A percentile compares a stretch with the other conserved stretches of the same genome.
phyloP scores from a whole-genome alignment of 2,329 filamentous ascomycete species.

The Trichophyton schoenleinii region DNA sequence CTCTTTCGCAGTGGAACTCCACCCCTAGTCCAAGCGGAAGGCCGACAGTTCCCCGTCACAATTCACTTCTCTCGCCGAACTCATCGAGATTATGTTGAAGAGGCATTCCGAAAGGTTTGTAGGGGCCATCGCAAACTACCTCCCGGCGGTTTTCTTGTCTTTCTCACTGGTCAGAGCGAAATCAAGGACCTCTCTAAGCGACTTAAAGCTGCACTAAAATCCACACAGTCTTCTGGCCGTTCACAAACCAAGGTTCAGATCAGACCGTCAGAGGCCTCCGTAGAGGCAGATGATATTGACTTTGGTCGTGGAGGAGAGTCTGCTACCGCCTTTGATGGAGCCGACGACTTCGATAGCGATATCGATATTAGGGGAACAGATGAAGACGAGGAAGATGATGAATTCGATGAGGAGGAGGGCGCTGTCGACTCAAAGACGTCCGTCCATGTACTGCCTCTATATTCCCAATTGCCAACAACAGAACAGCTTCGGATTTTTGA shows the following conservation, averaged over 20 bases:
- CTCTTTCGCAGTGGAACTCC: slow-evolving; percentile 64
- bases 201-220: slow-evolving; percentile 57
- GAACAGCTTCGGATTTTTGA: slow-evolving; percentile 90
- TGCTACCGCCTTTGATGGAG: slow-evolving; percentile 31
- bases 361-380: slow-evolving; percentile 50
- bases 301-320: slow-evolving; percentile 48
- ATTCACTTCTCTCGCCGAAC: slow-evolving; percentile 79
- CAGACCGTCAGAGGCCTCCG: slow-evolving; percentile 60
- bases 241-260: slow-evolving; percentile 59
- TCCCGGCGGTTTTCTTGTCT: slow-evolving; percentile 81
- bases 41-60: slow-evolving; percentile 80
- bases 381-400: slow-evolving; percentile 50
- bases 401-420: slow-evolving; percentile 55
- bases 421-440: slow-evolving; percentile 48
- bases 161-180: slow-evolving; percentile 86
- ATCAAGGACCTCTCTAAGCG: slow-evolving; percentile 72
- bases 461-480: slow-evolving; percentile 78
- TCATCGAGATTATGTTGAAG: slow-evolving; percentile 76
- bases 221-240: slow-evolving; percentile 36
- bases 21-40: slow-evolving; percentile 78
- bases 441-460: slow-evolving; percentile 84
- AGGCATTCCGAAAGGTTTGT: slow-evolving; percentile 75
- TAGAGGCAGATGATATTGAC: slow-evolving; percentile 80
- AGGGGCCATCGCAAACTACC: slow-evolving; percentile 83
- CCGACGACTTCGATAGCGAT: slow-evolving; percentile 43